Evolutionary conservation across 306 rosid species (phyloP).

Genomic region (Senna tora): DNA sequence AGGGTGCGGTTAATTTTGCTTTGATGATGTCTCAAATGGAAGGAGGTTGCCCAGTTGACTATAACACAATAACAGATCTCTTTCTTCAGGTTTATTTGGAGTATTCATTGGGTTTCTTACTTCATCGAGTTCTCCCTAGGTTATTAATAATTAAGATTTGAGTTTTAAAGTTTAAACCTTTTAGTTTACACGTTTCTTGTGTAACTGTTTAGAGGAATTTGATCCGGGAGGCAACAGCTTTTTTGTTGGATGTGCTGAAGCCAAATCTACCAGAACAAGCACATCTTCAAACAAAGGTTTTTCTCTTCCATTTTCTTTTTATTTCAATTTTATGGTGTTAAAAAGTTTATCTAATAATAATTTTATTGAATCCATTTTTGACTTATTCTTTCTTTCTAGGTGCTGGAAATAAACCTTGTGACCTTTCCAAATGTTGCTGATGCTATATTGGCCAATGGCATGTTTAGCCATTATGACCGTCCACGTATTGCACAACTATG

Average conservation of each 20-base stretch:
- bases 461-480: constrained; percentile 95
- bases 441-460: constrained; percentile 96
- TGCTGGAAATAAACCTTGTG: constrained; percentile 92
- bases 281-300: constrained; percentile 87
- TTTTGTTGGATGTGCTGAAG: constrained; percentile 91
- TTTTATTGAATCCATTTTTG: not conserved
- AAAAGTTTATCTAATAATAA: not conserved
- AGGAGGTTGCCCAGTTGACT: constrained; percentile 95
- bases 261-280: constrained; percentile 90
- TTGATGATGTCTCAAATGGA: constrained; percentile 99
- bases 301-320: not conserved
- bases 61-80: constrained; percentile 92
- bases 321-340: no score
- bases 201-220: constrained; percentile 66
- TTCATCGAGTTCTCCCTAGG: constrained; percentile 10
- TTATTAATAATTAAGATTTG: not conserved
- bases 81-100: constrained; percentile 84
- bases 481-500: constrained; percentile 91
- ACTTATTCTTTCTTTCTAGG: constrained; percentile 51
- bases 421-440: constrained; percentile 97
- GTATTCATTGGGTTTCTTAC: not conserved
- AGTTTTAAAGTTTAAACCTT: no score
- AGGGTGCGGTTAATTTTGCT: constrained; percentile 98
- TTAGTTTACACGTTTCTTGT: no score
- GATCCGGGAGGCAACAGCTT: constrained; percentile 97